Base-by-base conservation (phyloP, 768 basidiomycete genomes). In the Suillus alpinus region DNA sequence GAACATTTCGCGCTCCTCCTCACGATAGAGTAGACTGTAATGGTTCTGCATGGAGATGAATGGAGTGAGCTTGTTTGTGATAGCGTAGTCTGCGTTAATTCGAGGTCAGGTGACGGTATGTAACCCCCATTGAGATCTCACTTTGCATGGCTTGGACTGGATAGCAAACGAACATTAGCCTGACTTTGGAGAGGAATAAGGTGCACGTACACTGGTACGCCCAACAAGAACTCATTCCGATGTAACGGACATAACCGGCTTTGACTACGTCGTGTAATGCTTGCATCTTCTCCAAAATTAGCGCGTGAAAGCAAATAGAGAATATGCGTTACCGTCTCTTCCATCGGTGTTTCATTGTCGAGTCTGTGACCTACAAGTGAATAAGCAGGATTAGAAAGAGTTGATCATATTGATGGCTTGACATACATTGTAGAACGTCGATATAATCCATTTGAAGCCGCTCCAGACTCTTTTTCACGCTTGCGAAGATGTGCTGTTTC, bases 41-140 rank as follows among this genome's bases (percentile, higher is more conserved):
- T 83, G 80, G 70, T 87, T 85, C 69, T 87, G 86, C 86, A 87
- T 86, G 10, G 82, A 81, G 71, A 86, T 81, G 72, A 87, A 86
- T 6, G 80, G 81, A 7, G 81, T 82, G 37, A 79, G 73, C 44
- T 74, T 77, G 64, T 79, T 77, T 34, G 63, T 68, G 62, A 78
- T 77, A 6, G 79, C 78, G 31, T 78, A 78, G 65, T 74, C 75
- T 76, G 50, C 4, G 9, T 31, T 4, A n/a, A 29, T 53, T 37
- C 23, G 53, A 39, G 26, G 37, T 55, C 37, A 55, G 26, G 10
- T 9, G 53, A 29, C 18, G 1, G 16, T 29, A 14, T 37, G 31
- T 47, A 56, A 32, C 58, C 8, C 49, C 23, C 12, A 59, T 37
- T 40, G 26, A 52, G 29, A 23, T 37, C 71, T 64, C 40, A 76